Evolutionary conservation across 495 filamentous ascomycete genomes (phyloP).

Genomic region (Podospora australis): DNA sequence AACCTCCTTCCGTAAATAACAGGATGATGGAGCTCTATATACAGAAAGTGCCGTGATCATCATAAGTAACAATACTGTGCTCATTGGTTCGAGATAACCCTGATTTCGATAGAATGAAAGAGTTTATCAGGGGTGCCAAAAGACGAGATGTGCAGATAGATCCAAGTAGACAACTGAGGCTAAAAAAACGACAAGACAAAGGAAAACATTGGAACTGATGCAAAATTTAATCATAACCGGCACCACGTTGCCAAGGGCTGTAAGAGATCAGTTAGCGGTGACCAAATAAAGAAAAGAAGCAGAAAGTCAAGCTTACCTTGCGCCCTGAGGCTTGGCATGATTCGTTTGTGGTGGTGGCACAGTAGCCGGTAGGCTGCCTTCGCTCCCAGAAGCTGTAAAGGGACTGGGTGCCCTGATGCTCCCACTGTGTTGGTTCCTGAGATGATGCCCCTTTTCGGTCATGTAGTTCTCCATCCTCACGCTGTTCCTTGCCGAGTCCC

Average conservation of each 20-base stretch:
- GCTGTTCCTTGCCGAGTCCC: conserved; percentile 10
- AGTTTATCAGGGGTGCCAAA: too few relatives aligned
- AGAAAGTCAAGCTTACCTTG: conserved; percentile 33
- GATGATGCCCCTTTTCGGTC: conserved; percentile 3
- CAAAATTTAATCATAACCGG: conserved; percentile 41
- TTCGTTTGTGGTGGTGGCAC: conserved; percentile 7
- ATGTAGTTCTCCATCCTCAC: conserved; percentile 7
- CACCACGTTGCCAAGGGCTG: conserved; percentile 51
- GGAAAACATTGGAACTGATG: too few relatives aligned
- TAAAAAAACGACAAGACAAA: too few relatives aligned
- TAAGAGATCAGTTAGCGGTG: conserved; percentile 6
- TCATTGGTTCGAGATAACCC: too few relatives aligned
- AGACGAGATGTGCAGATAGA: too few relatives aligned
- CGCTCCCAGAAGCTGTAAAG: conserved; percentile 11
- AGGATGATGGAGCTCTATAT: too few relatives aligned
- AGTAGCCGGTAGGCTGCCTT: conserved; percentile 4
- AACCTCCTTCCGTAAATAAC: too few relatives aligned
- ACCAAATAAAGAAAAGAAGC: background rate
- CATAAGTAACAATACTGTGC: too few relatives aligned
- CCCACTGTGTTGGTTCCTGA: conserved; percentile 15
- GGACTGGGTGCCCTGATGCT: conserved; percentile 21
- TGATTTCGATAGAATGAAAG: too few relatives aligned
- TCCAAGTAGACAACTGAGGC: too few relatives aligned
- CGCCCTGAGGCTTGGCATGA: conserved; percentile 24
- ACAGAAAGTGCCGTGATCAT: too few relatives aligned